These are phyloP conservation scores for Magnolia officinalis DNA, from an alignment of 164 flowering plant species.

Conservation along the genomic window DNA sequence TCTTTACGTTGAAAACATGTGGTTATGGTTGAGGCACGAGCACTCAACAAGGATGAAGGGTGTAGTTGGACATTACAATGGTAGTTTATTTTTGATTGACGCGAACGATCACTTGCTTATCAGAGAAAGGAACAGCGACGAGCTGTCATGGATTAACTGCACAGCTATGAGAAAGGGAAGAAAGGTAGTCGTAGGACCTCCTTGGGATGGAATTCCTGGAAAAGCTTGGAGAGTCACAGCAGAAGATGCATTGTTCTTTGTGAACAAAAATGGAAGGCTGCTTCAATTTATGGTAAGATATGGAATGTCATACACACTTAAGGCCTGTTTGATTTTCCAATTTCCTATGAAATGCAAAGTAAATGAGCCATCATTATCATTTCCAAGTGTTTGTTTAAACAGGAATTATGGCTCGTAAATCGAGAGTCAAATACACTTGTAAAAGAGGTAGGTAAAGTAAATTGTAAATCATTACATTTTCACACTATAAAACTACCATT, in stretches of 20 bases:
- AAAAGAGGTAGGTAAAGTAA: too few species aligned
- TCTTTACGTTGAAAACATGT: conserved; percentile 50
- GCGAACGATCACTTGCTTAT: conserved; percentile 50
- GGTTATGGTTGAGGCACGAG: conserved; percentile 80
- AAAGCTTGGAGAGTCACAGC: conserved; percentile 31
- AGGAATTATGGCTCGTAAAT: too few species aligned
- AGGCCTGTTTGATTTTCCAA: too few species aligned
- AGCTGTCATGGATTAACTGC: conserved; percentile 74
- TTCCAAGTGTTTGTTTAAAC: too few species aligned
- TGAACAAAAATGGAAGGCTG: conserved; percentile 66
- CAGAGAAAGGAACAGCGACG: conserved; percentile 57
- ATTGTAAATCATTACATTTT: too few species aligned
- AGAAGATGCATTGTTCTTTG: conserved; percentile 69
- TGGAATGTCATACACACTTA: too few species aligned
- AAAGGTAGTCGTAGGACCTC: conserved; percentile 62
- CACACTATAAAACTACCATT: too few species aligned
- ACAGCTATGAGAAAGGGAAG: conserved; percentile 65
- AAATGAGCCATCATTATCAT: too few species aligned
- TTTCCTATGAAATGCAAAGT: too few species aligned
- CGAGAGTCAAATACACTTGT: too few species aligned
- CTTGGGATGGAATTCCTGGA: conserved; percentile 69
- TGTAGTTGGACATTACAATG: conserved; percentile 68
- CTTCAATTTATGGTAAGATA: conserved; percentile 65
- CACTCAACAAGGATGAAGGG: conserved; percentile 59
- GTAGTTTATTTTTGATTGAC: conserved; percentile 71